Evolutionary conservation across 1,284 basidiomycete species (phyloP).

Genomic region (Ustilago sp.): DNA sequence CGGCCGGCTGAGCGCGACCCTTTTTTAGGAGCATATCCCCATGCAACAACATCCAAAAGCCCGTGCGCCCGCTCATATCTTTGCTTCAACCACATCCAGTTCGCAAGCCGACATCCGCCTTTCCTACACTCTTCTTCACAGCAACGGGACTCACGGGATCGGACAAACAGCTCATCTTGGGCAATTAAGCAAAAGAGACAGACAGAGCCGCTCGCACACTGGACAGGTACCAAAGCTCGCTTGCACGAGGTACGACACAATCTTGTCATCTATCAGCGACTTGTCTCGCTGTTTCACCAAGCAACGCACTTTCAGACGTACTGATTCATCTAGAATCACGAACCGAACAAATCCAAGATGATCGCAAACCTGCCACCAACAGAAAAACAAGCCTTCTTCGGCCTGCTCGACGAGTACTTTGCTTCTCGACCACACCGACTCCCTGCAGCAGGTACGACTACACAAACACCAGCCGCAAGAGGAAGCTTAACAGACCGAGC

Average conservation of each 20-base stretch:
- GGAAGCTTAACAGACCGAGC: slow-evolving; percentile 28
- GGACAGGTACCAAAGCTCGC: too few relatives aligned
- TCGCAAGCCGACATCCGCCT: neutral
- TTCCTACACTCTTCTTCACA: neutral
- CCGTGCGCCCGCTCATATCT: slow-evolving; percentile 12
- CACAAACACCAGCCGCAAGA: neutral
- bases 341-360: slow-evolving; percentile 21
- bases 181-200: too few relatives aligned
- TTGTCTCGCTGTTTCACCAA: too few relatives aligned
- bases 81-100: neutral
- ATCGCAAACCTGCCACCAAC: slow-evolving; percentile 33
- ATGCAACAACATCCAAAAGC: slow-evolving; percentile 8
- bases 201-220: neutral
- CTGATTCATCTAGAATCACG: too few relatives aligned
- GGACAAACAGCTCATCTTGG: too few relatives aligned
- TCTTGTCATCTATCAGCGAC: too few relatives aligned
- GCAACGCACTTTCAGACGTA: too few relatives aligned
- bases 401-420: slow-evolving; percentile 64
- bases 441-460: neutral
- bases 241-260: too few relatives aligned
- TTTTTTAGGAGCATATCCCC: slow-evolving; percentile 13
- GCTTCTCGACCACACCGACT: slow-evolving; percentile 52
- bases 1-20: slow-evolving; percentile 19
- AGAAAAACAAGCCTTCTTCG: slow-evolving; percentile 60
- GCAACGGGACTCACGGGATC: neutral